A percentile compares a stretch with the other conserved stretches of the same genome.
Conservation (phyloP, 2,329 filamentous ascomycete genomes). For the Cladosporium oxysporum region DNA sequence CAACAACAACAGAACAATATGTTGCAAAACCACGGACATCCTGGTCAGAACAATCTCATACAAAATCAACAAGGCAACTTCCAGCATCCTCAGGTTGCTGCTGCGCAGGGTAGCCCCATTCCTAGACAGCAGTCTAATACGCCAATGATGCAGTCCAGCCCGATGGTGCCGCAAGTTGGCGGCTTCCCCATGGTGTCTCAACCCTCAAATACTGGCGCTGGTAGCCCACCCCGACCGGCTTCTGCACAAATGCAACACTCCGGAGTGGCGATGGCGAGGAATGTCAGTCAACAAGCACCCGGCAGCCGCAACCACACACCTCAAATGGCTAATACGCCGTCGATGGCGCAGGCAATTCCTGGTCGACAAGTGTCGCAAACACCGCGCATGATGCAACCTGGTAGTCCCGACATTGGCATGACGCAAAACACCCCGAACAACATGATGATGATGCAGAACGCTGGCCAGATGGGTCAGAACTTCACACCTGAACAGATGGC, state of each 20-base stretch:
- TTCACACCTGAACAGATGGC: conserved; percentile 36
- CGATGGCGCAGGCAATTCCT: conserved; percentile 37
- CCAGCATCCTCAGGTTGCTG: conserved; percentile 26
- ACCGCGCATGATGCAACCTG: conserved; percentile 39
- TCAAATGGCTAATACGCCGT: conserved; percentile 42
- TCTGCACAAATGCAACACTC: conserved; percentile 58
- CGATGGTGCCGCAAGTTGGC: conserved; percentile 41
- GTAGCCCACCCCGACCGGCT: conserved; percentile 65
- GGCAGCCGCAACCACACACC: conserved; percentile 40
- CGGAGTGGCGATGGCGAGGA: conserved; percentile 38
- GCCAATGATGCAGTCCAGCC: conserved; percentile 47
- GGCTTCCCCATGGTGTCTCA: conserved; percentile 57
- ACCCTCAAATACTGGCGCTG: conserved; percentile 62
- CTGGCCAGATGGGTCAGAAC: conserved; percentile 27
- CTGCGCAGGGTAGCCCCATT: conserved; percentile 63
- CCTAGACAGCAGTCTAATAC: conserved; percentile 49
- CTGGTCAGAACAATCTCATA: conserved; percentile 42
- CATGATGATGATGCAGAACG: conserved; percentile 34
- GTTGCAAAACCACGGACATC: conserved; percentile 39
- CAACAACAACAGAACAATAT: conserved; percentile 33
- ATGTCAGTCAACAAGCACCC: conserved; percentile 41
- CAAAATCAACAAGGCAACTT: conserved; percentile 23
- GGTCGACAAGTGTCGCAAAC: conserved; percentile 41
- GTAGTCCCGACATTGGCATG: conserved; percentile 37
- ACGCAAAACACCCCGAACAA: conserved; percentile 31